These are phyloP conservation scores for Cyclostephanos invisitatus DNA, from an alignment of 108 stramenopile species.

Conservation along the genomic window DNA sequence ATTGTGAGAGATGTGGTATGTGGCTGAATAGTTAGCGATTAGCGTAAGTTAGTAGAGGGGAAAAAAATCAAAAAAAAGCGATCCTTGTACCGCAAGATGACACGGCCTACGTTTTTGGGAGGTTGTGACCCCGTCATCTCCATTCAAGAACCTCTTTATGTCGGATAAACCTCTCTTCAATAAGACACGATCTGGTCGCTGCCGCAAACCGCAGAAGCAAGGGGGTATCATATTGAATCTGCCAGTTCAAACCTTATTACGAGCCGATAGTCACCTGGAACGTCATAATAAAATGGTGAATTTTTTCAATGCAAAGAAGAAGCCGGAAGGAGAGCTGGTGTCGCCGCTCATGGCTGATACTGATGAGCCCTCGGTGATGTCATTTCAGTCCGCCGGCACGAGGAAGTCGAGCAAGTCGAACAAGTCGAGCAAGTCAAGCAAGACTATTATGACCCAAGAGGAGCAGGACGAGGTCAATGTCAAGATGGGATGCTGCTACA, in stretches of 20 bases:
- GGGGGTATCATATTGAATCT: neutral
- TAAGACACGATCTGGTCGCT: too few species aligned
- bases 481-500: slow-evolving; percentile 38
- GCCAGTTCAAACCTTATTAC: neutral
- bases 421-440: slow-evolving; percentile 8
- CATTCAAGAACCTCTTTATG: too few species aligned
- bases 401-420: too few species aligned
- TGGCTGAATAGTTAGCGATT: too few species aligned
- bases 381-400: neutral
- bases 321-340: neutral
- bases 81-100: too few species aligned
- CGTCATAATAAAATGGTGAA: slow-evolving; percentile 1
- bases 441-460: slow-evolving; percentile 11
- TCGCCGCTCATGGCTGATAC: slow-evolving; percentile 3
- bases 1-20: too few species aligned
- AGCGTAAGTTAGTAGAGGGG: too few species aligned
- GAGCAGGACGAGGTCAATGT: slow-evolving; percentile 29
- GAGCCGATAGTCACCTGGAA: neutral
- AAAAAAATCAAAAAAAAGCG: too few species aligned
- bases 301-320: slow-evolving; percentile 4
- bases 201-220: too few species aligned
- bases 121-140: too few species aligned
- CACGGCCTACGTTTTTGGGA: too few species aligned
- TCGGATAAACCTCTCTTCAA: too few species aligned
- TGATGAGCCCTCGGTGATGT: neutral